Conservation (phyloP, 345 rosid species). For the Nasturtium officinale region DNA sequence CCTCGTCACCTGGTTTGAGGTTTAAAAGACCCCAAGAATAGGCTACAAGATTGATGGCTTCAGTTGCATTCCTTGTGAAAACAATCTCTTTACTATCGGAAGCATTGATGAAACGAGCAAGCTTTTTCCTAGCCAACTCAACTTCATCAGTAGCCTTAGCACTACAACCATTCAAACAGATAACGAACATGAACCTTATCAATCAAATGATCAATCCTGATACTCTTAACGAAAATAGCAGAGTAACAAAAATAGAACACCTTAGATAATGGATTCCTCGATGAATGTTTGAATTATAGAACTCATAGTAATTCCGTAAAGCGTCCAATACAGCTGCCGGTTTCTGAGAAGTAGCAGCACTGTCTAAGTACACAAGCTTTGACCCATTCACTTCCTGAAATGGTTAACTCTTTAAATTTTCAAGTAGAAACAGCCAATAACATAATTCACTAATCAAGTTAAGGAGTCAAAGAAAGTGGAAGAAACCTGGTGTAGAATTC, state of each 20-base stretch:
- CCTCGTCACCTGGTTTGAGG: conserved; percentile 82
- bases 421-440: neutral
- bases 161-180: conserved; percentile 44
- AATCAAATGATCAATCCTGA: neutral
- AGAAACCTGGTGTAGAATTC: conserved; percentile 77
- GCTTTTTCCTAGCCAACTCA: conserved; percentile 88
- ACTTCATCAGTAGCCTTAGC: conserved; percentile 91
- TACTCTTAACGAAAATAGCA: neutral
- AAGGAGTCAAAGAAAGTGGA: neutral
- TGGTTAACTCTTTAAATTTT: neutral
- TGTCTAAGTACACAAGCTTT: conserved; percentile 87
- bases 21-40: conserved; percentile 81
- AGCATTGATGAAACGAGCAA: conserved; percentile 83
- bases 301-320: conserved; percentile 68
- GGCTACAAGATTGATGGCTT: conserved; percentile 93
- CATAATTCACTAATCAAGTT: neutral
- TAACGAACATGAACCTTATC: neutral
- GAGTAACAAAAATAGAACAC: conserved; percentile 34
- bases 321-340: conserved; percentile 73
- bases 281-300: conserved; percentile 87
- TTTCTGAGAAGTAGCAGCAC: conserved; percentile 97
- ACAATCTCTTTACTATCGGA: conserved; percentile 69
- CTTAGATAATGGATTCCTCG: conserved; percentile 86
- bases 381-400: conserved; percentile 78
- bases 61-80: conserved; percentile 94